These are phyloP conservation scores for Globisporangium paddicum DNA, from an alignment of 352 stramenopile genomes.

Conservation along the genomic window DNA sequence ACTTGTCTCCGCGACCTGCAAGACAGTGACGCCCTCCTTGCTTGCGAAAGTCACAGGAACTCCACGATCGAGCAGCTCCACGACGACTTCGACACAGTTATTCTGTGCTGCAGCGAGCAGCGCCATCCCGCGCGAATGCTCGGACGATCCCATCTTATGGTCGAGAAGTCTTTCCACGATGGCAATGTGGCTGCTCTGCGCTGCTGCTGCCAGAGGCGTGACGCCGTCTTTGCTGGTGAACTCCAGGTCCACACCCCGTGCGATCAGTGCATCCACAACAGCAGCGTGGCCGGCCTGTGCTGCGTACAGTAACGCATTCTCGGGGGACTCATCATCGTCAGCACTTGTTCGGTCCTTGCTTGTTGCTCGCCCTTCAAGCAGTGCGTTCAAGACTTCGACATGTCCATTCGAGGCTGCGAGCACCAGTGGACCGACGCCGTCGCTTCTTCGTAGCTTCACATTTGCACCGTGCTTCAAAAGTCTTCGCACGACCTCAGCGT, in stretches of 20 bases:
- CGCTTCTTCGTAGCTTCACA: neutral
- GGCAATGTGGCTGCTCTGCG: neutral
- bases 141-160: neutral
- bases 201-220: constrained; percentile 1
- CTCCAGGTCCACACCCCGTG: neutral
- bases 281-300: constrained; percentile 1
- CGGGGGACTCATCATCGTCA: neutral
- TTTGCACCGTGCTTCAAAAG: constrained; percentile 4
- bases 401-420: constrained; percentile 9
- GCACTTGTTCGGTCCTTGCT: neutral
- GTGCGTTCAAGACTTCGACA: neutral
- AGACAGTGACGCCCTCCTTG: neutral
- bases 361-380: neutral
- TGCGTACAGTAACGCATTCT: constrained; percentile 7
- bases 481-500: neutral
- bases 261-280: neutral
- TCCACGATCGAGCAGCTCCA: constrained; percentile 4
- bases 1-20: constrained; percentile 5
- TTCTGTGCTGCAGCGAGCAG: constrained; percentile 1
- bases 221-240: neutral
- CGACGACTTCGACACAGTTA: constrained; percentile 1
- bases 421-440: constrained; percentile 2
- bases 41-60: constrained; percentile 3
- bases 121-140: constrained; percentile 1
- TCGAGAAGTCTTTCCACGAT: constrained; percentile 1